These are phyloP conservation scores for Ophiostoma populinum DNA, from an alignment of 2,329 filamentous ascomycete species.

Conservation along the genomic window DNA sequence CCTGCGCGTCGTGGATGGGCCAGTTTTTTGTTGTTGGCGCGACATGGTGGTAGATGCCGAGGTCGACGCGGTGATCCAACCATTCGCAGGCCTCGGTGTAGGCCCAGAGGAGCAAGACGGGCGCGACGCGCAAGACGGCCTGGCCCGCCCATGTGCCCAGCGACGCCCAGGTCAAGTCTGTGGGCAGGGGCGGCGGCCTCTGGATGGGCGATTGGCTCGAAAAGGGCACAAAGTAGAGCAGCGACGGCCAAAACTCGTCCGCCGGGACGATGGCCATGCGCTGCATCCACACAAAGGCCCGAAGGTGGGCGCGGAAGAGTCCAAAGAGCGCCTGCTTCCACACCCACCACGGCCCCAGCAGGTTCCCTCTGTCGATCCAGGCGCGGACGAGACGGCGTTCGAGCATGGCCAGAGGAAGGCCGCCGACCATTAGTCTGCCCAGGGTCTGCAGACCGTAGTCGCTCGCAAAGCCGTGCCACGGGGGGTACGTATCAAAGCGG, in stretches of 20 bases:
- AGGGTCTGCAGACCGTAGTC: slow-evolving; percentile 20
- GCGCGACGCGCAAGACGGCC: slow-evolving; percentile 25
- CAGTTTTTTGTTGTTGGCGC: slow-evolving; percentile 17
- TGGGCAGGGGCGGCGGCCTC: slow-evolving; percentile 24
- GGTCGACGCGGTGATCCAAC: slow-evolving; percentile 21
- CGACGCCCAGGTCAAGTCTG: slow-evolving; percentile 21
- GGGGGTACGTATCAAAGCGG: slow-evolving; percentile 29
- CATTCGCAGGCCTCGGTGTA: slow-evolving; percentile 22
- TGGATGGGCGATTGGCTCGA: slow-evolving; percentile 31
- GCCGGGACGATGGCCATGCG: slow-evolving; percentile 29
- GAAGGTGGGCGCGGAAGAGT: slow-evolving; percentile 30
- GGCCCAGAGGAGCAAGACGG: slow-evolving; percentile 29
- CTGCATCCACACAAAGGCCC: slow-evolving; percentile 35
- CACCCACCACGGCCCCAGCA: not conserved
- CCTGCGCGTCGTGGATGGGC: not conserved
- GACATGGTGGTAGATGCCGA: slow-evolving; percentile 21
- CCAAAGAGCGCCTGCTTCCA: slow-evolving; percentile 10
- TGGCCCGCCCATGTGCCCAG: slow-evolving; percentile 27
- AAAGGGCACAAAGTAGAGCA: slow-evolving; percentile 37
- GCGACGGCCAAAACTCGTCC: slow-evolving; percentile 24
- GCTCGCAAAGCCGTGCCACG: slow-evolving; percentile 24
- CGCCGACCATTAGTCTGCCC: slow-evolving; percentile 19
- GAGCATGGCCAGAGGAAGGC: slow-evolving; percentile 17
- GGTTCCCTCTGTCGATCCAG: not conserved
- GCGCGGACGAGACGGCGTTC: not conserved